phyloP scores from a whole-genome alignment of 345 rosid species.

The Theobroma cacao region DNA sequence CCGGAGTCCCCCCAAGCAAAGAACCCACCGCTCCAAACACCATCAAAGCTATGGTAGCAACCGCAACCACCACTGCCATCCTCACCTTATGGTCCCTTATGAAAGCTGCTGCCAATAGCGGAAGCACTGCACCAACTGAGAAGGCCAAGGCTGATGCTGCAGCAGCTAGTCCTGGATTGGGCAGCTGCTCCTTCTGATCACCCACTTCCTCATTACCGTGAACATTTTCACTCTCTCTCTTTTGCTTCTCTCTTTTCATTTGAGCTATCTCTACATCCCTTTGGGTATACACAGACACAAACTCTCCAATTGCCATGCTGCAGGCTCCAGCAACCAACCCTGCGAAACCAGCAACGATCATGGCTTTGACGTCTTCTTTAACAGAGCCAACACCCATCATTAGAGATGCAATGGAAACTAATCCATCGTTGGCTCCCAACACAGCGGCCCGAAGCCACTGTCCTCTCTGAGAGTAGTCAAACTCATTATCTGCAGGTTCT shows the following conservation, averaged over 20 bases:
- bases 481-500: background rate
- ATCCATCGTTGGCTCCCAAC: conserved; percentile 81
- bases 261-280: conserved; percentile 62
- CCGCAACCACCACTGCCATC: conserved; percentile 52
- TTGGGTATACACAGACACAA: conserved; percentile 76
- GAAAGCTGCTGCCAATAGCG: conserved; percentile 77
- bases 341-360: conserved; percentile 69
- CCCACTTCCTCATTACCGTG: background rate
- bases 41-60: conserved; percentile 59
- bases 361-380: conserved; percentile 53
- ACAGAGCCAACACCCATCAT: conserved; percentile 84
- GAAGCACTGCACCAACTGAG: conserved; percentile 77
- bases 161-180: conserved; percentile 83
- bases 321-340: conserved; percentile 76
- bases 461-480: conserved; percentile 61
- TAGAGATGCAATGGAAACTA: conserved; percentile 68
- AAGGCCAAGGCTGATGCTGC: conserved; percentile 87
- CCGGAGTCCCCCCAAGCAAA: conserved; percentile 68
- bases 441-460: conserved; percentile 87
- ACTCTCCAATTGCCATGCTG: conserved; percentile 89
- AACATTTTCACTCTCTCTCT: background rate
- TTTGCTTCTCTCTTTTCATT: conserved; percentile 34
- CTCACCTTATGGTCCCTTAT: conserved; percentile 60
- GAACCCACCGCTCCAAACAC: conserved; percentile 84
- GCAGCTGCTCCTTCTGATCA: conserved; percentile 47